Evolutionary conservation across 148 eudicot genomes (phyloP), one percentile per base, ranked within the genome.

Genomic region (Rhododendron griersonianum): DNA sequence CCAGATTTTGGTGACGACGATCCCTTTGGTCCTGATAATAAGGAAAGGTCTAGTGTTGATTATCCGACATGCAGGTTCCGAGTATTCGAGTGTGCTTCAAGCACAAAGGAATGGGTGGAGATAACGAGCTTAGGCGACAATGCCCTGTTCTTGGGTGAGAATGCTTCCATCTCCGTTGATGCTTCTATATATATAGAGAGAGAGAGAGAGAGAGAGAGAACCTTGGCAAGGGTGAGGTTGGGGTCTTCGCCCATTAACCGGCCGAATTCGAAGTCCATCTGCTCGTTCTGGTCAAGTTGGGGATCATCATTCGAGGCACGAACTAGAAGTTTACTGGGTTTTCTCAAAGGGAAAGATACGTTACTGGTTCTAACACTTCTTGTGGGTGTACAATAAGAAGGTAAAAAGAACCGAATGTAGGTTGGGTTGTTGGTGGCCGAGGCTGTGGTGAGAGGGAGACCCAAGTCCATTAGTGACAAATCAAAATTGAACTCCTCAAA

Each of bases 201-300:
- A 61, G 51, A 3, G 73, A 8, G 14, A 10, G 10, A 18, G 13
- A 25, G 69, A 19, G 0, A 78, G 57, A 19, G 11, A 48, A 95
- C 99, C 98, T 97, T 97, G 78, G 99, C 95, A 11, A 93, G 83
- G 39, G 99, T 97, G 80, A 97, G 94, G 79, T 97, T 93, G 37
- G 99, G 99, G 88, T 97, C 96, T 87, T 97, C 99, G 39, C 98
- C 99, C 44, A 95, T 81, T 94, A 95, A 88, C 85, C 86, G 87
- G n/a, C 99, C 99, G 82, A 94, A 97, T 77, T 95, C 91, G 83
- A 97, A 91, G 88, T 97, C 96, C 96, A 95, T 94, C 81, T 89
- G 91, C 83, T 97, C 99, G 92, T 91, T 91, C 79, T 90, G 88
- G 86, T 92, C 91, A 73, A 95, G 74, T 61, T 92, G 86, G 57